Percentiles rank a stretch among this genome's conserved stretches.
phyloP scores from a whole-genome alignment of 78 protist species.

The Dictyostelium firmibasis region DNA sequence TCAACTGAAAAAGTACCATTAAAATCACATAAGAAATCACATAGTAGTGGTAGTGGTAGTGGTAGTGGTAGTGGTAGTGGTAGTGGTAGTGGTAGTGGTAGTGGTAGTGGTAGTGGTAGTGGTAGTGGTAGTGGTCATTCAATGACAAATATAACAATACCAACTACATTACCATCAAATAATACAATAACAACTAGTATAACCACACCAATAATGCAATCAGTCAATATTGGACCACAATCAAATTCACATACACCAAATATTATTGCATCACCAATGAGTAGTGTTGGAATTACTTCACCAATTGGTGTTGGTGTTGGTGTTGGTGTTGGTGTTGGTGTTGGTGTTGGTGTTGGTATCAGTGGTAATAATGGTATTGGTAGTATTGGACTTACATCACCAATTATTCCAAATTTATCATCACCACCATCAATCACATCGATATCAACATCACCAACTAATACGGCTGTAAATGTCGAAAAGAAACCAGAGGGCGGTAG shows the following conservation, averaged over 20 bases:
- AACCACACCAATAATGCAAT: neutral
- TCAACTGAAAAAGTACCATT: neutral
- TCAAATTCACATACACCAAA: neutral
- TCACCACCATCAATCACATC: neutral
- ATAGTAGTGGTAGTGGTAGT: neutral
- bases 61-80: no score
- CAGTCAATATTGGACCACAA: constrained; percentile 8
- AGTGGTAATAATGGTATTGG: no score
- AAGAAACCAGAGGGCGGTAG: neutral
- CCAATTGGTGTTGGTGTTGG: neutral
- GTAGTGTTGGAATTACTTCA: neutral
- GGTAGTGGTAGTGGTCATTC: neutral
- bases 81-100: no score
- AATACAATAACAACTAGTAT: neutral
- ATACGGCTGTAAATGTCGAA: neutral
- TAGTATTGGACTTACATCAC: neutral
- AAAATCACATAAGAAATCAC: neutral
- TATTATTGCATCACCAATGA: neutral
- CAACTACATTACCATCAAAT: neutral
- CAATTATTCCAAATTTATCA: neutral
- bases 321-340: neutral
- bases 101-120: neutral
- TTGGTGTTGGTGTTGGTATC: no score
- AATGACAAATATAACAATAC: neutral
- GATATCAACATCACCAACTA: neutral